These are phyloP conservation scores for Aureoboletus auriporus DNA, from an alignment of 768 basidiomycete species.

Conservation along the genomic window DNA sequence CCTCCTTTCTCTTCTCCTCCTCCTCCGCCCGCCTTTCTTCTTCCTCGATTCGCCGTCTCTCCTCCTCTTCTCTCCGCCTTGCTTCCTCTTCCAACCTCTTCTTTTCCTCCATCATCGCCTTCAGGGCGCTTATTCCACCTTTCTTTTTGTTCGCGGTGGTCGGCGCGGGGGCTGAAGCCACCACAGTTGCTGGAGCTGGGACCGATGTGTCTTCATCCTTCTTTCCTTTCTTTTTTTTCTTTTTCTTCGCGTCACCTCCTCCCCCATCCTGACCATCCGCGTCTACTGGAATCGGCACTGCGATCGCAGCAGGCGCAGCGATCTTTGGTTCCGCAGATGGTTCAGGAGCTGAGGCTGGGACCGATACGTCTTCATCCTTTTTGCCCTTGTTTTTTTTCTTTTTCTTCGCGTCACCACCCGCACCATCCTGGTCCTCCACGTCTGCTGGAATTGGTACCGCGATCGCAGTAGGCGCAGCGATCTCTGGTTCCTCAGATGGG, in stretches of 20 bases:
- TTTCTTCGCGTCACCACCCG: no score
- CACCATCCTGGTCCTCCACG: constrained; percentile 15
- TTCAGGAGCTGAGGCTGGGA: no score
- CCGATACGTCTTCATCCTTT: constrained; percentile 42
- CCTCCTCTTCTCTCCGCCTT: constrained; percentile 66
- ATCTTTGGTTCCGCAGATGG: no score
- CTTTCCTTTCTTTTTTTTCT: constrained; percentile 80
- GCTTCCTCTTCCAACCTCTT: constrained; percentile 86
- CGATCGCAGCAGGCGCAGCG: no score
- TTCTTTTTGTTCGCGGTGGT: constrained; percentile 62
- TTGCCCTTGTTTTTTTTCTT: constrained; percentile 21
- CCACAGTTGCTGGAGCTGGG: constrained; percentile 24
- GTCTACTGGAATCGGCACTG: constrained; percentile 37
- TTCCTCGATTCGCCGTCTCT: constrained; percentile 78
- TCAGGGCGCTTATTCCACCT: constrained; percentile 76
- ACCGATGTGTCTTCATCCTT: constrained; percentile 69
- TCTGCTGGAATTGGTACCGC: constrained; percentile 16
- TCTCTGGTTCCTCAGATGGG: constrained; percentile 33
- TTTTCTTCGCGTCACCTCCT: constrained; percentile 59
- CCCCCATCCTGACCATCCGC: constrained; percentile 59
- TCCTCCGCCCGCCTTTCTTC: constrained; percentile 79
- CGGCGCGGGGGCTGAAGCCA: constrained; percentile 32
- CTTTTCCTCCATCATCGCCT: constrained; percentile 91
- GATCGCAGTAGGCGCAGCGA: background rate
- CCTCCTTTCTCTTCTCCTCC: constrained; percentile 72